These are phyloP conservation scores for Hypoxylon sp. DNA, from an alignment of 2,329 filamentous ascomycete genomes.

Conservation along the genomic window DNA sequence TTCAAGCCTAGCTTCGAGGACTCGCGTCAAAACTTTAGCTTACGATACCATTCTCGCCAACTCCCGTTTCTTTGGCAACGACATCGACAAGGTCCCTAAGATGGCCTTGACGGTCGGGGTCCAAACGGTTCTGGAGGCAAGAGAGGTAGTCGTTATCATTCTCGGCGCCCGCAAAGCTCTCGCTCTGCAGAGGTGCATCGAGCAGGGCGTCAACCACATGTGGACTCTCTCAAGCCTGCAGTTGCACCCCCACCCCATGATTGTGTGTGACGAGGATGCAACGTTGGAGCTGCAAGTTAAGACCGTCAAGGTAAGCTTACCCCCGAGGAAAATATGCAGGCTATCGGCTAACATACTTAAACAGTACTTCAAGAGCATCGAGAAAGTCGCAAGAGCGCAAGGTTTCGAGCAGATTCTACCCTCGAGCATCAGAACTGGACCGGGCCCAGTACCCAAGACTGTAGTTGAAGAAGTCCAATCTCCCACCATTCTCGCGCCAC, in stretches of 20 bases:
- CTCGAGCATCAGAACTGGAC: slow-evolving; percentile 69
- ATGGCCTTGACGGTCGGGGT: slow-evolving; percentile 90
- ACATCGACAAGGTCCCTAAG: slow-evolving; percentile 80
- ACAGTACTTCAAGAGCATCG: slow-evolving; percentile 80
- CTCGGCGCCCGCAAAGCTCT: slow-evolving; percentile 85
- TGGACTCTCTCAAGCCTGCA: slow-evolving; percentile 89
- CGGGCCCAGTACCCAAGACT: slow-evolving; percentile 54
- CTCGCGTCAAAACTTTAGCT: slow-evolving; percentile 87
- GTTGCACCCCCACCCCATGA: slow-evolving; percentile 84
- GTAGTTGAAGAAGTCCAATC: slow-evolving; percentile 60
- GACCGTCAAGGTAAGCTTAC: slow-evolving; percentile 71
- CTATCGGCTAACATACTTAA: slow-evolving; percentile 14
- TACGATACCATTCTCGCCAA: slow-evolving; percentile 91
- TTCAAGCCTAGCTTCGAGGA: slow-evolving; percentile 81
- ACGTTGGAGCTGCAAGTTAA: slow-evolving; percentile 81
- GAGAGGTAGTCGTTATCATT: slow-evolving; percentile 87
- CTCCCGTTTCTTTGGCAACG: slow-evolving; percentile 85
- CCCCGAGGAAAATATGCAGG: background rate
- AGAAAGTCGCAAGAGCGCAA: slow-evolving; percentile 71
- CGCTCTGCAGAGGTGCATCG: slow-evolving; percentile 84
- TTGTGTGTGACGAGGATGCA: slow-evolving; percentile 87
- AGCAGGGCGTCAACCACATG: slow-evolving; percentile 89
- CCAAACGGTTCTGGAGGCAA: slow-evolving; percentile 84
- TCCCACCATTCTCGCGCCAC: slow-evolving; percentile 66
- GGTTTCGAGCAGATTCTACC: slow-evolving; percentile 72